Percentiles rank a stretch among this genome's conserved stretches.
Evolutionary conservation across 164 flowering plant genomes (phyloP).

Genomic region (Macadamia integrifolia): DNA sequence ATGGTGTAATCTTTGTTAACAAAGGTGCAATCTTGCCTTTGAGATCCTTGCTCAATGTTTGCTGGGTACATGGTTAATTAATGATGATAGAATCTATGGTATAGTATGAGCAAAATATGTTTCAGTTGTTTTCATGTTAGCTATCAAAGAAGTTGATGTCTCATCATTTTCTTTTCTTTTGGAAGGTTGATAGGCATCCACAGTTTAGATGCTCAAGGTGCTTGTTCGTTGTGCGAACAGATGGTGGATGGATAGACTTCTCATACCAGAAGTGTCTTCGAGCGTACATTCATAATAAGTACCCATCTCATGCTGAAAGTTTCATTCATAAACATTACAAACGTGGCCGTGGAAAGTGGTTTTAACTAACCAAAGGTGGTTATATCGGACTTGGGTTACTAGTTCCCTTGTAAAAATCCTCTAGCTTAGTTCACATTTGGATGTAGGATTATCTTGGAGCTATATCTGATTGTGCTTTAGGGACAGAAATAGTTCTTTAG

Average conservation of each 20-base stretch:
- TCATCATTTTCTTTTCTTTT: not conserved
- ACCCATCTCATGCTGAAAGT: slow-evolving; percentile 70
- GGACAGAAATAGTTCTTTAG: not conserved
- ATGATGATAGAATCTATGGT: too few relatives aligned
- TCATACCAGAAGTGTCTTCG: slow-evolving; percentile 88
- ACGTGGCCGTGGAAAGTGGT: slow-evolving; percentile 30
- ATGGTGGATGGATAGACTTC: slow-evolving; percentile 87
- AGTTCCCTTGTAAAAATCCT: not conserved
- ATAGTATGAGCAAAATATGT: too few relatives aligned
- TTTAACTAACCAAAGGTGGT: not conserved
- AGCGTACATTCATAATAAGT: slow-evolving; percentile 65
- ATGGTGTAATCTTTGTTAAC: too few relatives aligned
- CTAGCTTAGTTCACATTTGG: not conserved
- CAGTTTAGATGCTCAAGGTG: slow-evolving; percentile 69
- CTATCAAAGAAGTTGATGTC: not conserved
- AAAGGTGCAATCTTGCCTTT: too few relatives aligned
- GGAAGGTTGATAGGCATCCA: slow-evolving; percentile 87
- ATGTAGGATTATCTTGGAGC: not conserved
- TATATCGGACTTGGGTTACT: not conserved
- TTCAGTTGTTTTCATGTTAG: not conserved
- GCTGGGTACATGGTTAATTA: too few relatives aligned
- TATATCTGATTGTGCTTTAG: not conserved
- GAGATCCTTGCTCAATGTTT: too few relatives aligned
- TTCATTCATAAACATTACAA: slow-evolving; percentile 63
- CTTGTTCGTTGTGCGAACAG: slow-evolving; percentile 74